Evolutionary conservation across 306 rosid genomes (phyloP).

Genomic region (Medicago truncatula): MtrunA17r5.0-ANR NC_053043.1:39023501-39024000

Average conservation of each 20-base stretch:
- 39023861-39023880: constrained; percentile 62
- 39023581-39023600: not conserved
- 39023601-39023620: not conserved
- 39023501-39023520: too few relatives aligned
- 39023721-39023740: constrained; percentile 66
- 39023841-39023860: constrained; percentile 61
- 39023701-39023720: constrained; percentile 82
- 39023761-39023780: constrained; percentile 84
- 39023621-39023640: constrained; percentile 5
- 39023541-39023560: not conserved
- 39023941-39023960: not conserved
- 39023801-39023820: constrained; percentile 74
- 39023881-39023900: not conserved
- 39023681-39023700: constrained; percentile 68
- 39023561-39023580: not conserved
- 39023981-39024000: not conserved
- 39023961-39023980: not conserved
- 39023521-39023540: not conserved
- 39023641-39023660: constrained; percentile 12
- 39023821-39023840: constrained; percentile 72
- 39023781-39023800: constrained; percentile 82
- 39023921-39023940: not conserved
- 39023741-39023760: constrained; percentile 90
- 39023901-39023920: constrained; percentile 6
- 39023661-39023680: constrained; percentile 34